phyloP scores from a whole-genome alignment of 164 flowering plant species.

The Vitis amurensis region DNA sequence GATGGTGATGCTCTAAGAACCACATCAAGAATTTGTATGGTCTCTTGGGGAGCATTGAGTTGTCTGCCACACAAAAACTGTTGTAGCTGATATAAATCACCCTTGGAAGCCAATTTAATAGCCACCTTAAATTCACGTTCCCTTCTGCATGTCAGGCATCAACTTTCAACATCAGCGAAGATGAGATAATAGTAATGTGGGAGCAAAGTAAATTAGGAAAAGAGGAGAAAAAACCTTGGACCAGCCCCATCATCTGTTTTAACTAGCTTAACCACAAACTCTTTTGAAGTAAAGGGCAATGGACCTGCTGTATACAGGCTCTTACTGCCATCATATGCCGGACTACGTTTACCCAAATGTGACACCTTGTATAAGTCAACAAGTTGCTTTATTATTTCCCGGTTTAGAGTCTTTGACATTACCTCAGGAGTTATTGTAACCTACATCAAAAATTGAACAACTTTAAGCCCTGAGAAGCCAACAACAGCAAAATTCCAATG shows the following conservation, averaged over 20 bases:
- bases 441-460: conserved; percentile 24
- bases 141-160: conserved; percentile 36
- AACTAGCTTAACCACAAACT: conserved; percentile 43
- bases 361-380: conserved; percentile 21
- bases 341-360: conserved; percentile 36
- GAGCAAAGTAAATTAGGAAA: neutral
- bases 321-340: conserved; percentile 80
- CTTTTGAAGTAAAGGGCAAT: conserved; percentile 57
- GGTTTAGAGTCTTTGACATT: conserved; percentile 40
- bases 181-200: too few species aligned
- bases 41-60: conserved; percentile 61
- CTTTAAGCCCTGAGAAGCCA: neutral
- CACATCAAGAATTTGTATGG: conserved; percentile 69
- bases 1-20: conserved; percentile 59
- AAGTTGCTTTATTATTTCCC: conserved; percentile 44
- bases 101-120: conserved; percentile 51
- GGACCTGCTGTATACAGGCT: conserved; percentile 61
- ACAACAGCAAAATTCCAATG: neutral
- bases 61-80: conserved; percentile 46
- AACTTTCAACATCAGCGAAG: too few species aligned
- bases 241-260: conserved; percentile 24
- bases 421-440: conserved; percentile 73
- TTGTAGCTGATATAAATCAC: conserved; percentile 48
- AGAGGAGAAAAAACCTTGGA: neutral
- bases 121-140: conserved; percentile 61